phyloP scores from a whole-genome alignment of 495 filamentous ascomycete species.

The Saxispiralis lemnorum region DNA sequence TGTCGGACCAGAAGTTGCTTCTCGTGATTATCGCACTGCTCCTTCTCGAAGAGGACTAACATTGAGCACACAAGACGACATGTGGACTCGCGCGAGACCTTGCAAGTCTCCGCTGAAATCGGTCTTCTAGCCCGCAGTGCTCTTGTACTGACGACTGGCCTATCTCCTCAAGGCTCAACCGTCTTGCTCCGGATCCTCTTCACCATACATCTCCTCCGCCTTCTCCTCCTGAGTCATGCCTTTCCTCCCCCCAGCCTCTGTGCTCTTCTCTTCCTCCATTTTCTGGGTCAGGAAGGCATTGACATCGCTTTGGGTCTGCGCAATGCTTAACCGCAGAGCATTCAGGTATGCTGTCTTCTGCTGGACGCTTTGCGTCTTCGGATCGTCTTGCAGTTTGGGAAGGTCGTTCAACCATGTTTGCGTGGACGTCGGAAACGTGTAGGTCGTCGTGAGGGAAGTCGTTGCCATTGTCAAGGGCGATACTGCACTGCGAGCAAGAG shows the following conservation, averaged over 20 bases:
- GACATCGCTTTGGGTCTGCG: constrained; percentile 49
- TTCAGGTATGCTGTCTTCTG: constrained; percentile 50
- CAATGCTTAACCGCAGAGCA: constrained; percentile 42
- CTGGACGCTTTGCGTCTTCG: constrained; percentile 31
- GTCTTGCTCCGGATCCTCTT: constrained; percentile 48
- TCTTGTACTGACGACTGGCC: too few relatives aligned
- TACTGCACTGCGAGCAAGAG: background rate
- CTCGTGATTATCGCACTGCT: too few relatives aligned
- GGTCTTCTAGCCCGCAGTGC: too few relatives aligned
- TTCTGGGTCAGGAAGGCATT: constrained; percentile 68
- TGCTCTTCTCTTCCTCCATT: constrained; percentile 76
- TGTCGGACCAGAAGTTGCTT: too few relatives aligned
- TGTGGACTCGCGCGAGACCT: too few relatives aligned
- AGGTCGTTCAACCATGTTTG: constrained; percentile 29
- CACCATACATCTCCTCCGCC: constrained; percentile 77
- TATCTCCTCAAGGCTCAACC: background rate
- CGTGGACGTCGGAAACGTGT: constrained; percentile 38
- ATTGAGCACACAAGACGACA: too few relatives aligned
- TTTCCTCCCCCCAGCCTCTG: constrained; percentile 14
- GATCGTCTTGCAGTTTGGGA: constrained; percentile 23
- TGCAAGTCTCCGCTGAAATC: too few relatives aligned
- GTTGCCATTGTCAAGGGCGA: background rate
- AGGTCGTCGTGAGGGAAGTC: constrained; percentile 33
- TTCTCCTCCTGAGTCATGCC: constrained; percentile 36
- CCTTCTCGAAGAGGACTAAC: too few relatives aligned